Evolutionary conservation across 352 stramenopile genomes (phyloP).

Genomic region (Globisporangium irregulare): DNA sequence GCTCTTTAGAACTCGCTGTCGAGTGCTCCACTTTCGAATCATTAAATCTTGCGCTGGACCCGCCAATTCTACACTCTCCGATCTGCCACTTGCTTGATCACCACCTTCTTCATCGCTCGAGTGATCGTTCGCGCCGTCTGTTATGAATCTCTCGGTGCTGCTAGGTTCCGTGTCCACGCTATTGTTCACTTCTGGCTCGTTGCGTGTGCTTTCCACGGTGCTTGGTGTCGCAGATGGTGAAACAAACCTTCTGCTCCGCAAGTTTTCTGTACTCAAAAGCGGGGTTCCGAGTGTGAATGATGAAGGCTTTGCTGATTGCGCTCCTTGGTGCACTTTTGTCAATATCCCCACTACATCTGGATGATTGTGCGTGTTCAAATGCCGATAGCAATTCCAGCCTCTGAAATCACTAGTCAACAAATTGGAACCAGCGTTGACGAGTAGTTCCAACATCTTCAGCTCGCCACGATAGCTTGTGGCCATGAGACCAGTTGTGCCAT

Average conservation of each 20-base stretch:
- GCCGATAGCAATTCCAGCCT: conserved; percentile 33
- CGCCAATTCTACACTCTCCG: background rate
- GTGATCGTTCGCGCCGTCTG: background rate
- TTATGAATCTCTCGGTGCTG: background rate
- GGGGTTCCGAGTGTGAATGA: conserved; percentile 14
- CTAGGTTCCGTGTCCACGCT: background rate
- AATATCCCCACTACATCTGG: conserved; percentile 36
- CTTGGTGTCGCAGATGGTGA: background rate
- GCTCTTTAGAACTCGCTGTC: conserved; percentile 33
- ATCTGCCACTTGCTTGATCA: background rate
- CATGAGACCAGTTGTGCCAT: conserved; percentile 47
- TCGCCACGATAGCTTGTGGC: conserved; percentile 42
- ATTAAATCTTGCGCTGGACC: conserved; percentile 16
- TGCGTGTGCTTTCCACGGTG: background rate
- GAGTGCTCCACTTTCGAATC: conserved; percentile 35
- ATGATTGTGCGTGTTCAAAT: conserved; percentile 45
- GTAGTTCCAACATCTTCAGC: conserved; percentile 29
- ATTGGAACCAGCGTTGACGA: conserved; percentile 34
- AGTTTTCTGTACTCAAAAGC: background rate
- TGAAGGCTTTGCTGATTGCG: background rate
- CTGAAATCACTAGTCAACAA: conserved; percentile 46
- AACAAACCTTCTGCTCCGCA: background rate
- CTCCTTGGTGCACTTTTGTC: conserved; percentile 19
- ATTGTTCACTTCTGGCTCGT: background rate
- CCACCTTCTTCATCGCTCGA: background rate